Conservation (phyloP, 2,329 filamentous ascomycete genomes). For the Pseudopyricularia javanii region DNA sequence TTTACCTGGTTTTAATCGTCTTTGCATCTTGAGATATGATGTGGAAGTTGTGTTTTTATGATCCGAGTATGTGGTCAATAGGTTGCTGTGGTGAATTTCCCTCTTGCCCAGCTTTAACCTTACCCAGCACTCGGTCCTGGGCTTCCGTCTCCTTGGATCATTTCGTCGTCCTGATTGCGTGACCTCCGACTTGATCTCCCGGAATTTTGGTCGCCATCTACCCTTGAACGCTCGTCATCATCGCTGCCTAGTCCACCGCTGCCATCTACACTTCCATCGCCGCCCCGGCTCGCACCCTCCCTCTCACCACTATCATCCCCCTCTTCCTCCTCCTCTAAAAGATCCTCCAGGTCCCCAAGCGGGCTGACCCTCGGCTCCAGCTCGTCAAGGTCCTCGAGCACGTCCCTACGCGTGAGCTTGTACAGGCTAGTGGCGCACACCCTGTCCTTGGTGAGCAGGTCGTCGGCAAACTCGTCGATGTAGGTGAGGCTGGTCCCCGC, state of each 20-base stretch:
- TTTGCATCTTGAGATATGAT: too few relatives aligned
- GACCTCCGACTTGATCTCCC: not conserved
- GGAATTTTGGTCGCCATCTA: not conserved
- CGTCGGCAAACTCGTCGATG: conserved; percentile 89
- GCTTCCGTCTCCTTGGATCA: not conserved
- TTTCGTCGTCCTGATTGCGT: not conserved
- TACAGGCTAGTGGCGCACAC: conserved; percentile 86
- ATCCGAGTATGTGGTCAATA: too few relatives aligned
- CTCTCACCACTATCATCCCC: conserved; percentile 16
- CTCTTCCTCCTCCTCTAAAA: conserved; percentile 50
- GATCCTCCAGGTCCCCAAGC: conserved; percentile 64
- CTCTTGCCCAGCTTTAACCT: not conserved
- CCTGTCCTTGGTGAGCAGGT: conserved; percentile 75
- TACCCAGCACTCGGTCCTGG: not conserved
- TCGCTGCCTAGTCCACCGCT: not conserved
- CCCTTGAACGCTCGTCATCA: not conserved
- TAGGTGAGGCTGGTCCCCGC: conserved; percentile 65
- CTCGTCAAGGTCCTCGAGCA: conserved; percentile 79
- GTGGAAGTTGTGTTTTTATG: too few relatives aligned
- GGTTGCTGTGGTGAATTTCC: too few relatives aligned
- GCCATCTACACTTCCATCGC: conserved; percentile 13
- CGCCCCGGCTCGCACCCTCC: conserved; percentile 4
- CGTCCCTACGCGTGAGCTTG: conserved; percentile 74
- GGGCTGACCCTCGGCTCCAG: conserved; percentile 78
- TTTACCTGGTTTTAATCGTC: too few relatives aligned